Percentiles rank a stretch among this genome's conserved stretches.
These are phyloP conservation scores for Blastocystis sp. DNA, from an alignment of 352 stramenopile genomes.

Conservation along the genomic window DNA sequence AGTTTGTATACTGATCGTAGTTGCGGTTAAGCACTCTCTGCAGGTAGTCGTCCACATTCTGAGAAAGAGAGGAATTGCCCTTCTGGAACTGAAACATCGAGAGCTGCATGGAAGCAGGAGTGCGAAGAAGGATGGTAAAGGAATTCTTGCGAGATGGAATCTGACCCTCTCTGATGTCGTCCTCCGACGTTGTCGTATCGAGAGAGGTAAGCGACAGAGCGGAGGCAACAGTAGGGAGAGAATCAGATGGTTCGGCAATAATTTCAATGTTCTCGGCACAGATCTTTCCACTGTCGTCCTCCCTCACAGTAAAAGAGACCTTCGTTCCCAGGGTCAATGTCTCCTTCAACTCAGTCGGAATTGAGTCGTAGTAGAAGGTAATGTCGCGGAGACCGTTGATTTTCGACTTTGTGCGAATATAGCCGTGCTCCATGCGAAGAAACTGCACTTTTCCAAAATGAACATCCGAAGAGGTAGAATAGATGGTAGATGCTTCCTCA, in stretches of 20 bases:
- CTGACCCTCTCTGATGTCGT: conserved; percentile 9
- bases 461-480: neutral
- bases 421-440: conserved; percentile 40
- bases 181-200: conserved; percentile 30
- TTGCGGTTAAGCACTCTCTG: conserved; percentile 17
- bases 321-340: conserved; percentile 22
- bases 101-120: conserved; percentile 27
- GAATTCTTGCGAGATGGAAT: conserved; percentile 28
- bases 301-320: conserved; percentile 37
- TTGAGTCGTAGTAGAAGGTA: conserved; percentile 51
- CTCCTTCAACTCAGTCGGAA: conserved; percentile 28
- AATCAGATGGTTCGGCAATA: neutral
- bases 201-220: conserved; percentile 20
- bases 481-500: neutral
- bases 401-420: conserved; percentile 59
- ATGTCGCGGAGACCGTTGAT: conserved; percentile 53
- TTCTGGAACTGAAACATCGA: neutral
- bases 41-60: conserved; percentile 41
- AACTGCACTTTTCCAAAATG: conserved; percentile 63
- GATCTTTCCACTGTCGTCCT: conserved; percentile 34
- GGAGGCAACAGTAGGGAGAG: neutral
- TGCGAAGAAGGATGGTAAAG: neutral
- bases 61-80: neutral
- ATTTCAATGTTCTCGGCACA: conserved; percentile 63
- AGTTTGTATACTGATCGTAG: conserved; percentile 6